Conservation (phyloP, 2,329 filamentous ascomycete species). For the Fusarium sororula region DNA sequence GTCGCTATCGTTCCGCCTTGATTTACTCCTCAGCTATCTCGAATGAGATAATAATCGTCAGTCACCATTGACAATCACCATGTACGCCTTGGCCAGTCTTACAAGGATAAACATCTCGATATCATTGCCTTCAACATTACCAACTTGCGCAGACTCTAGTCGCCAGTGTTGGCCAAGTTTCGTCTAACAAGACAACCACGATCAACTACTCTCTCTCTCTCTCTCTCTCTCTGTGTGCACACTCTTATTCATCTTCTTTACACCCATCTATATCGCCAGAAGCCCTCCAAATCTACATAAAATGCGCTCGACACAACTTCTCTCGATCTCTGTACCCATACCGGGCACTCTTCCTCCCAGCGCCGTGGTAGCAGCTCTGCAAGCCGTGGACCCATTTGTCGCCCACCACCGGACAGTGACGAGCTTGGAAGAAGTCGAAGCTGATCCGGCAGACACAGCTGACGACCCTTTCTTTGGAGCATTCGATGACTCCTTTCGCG, state of each 20-base stretch:
- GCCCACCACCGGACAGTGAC: slow-evolving; percentile 51
- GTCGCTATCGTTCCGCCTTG: not conserved
- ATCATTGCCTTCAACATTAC: slow-evolving; percentile 8
- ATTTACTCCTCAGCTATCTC: not conserved
- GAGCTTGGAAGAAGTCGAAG: slow-evolving; percentile 48
- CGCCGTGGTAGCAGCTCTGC: slow-evolving; percentile 51
- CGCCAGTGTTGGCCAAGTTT: not conserved
- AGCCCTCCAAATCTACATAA: not conserved
- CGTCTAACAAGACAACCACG: not conserved
- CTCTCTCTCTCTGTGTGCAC: not conserved
- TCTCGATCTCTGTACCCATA: slow-evolving; percentile 54
- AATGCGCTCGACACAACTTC: slow-evolving; percentile 46
- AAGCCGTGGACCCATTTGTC: slow-evolving; percentile 54
- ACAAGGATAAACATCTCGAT: slow-evolving; percentile 22
- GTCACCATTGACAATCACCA: slow-evolving; percentile 28
- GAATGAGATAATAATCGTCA: slow-evolving; percentile 1
- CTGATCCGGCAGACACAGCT: slow-evolving; percentile 46
- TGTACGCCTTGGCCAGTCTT: slow-evolving; percentile 32
- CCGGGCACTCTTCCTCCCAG: slow-evolving; percentile 51
- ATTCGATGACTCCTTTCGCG: slow-evolving; percentile 48
- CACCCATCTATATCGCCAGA: not conserved
- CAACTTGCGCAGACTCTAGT: slow-evolving; percentile 5
- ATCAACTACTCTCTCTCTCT: not conserved
- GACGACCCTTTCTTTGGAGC: slow-evolving; percentile 55
- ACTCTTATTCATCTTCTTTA: too few species aligned